phyloP scores from a whole-genome alignment of 306 rosid genomes.

The Chamaecrista fasciculata region DNA sequence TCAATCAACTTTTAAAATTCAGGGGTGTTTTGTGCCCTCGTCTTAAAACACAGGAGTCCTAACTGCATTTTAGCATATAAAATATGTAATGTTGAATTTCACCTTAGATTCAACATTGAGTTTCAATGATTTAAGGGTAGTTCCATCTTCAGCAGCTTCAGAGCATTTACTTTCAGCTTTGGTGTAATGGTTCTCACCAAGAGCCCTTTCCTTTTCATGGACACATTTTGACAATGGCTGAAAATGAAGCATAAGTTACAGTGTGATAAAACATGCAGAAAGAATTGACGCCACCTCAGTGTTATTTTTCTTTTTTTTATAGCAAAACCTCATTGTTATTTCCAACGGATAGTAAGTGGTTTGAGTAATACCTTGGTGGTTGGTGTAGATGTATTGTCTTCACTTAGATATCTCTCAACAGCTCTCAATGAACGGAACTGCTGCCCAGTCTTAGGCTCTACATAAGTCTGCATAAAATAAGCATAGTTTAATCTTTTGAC shows the following conservation, averaged over 20 bases:
- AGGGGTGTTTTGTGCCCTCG: no score
- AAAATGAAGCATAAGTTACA: constrained; percentile 30
- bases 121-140: constrained; percentile 19
- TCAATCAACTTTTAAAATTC: no score
- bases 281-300: constrained; percentile 10
- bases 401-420: constrained; percentile 40
- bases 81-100: constrained; percentile 35
- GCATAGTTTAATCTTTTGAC: constrained; percentile 12
- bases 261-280: constrained; percentile 8
- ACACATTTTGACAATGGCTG: constrained; percentile 32
- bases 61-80: no score
- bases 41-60: no score
- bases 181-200: background rate
- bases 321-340: background rate
- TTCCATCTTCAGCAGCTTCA: constrained; percentile 17
- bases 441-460: constrained; percentile 40
- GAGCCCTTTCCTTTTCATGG: constrained; percentile 13
- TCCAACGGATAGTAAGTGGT: constrained; percentile 10
- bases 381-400: constrained; percentile 23
- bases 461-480: constrained; percentile 38
- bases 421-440: constrained; percentile 42
- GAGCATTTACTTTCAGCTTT: constrained; percentile 3
- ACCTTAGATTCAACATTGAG: constrained; percentile 25
- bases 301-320: no score
- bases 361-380: constrained; percentile 37